Evolutionary conservation across 192 early-diverging fungal genomes (phyloP).

Genomic region (Funneliformis mosseae): DNA sequence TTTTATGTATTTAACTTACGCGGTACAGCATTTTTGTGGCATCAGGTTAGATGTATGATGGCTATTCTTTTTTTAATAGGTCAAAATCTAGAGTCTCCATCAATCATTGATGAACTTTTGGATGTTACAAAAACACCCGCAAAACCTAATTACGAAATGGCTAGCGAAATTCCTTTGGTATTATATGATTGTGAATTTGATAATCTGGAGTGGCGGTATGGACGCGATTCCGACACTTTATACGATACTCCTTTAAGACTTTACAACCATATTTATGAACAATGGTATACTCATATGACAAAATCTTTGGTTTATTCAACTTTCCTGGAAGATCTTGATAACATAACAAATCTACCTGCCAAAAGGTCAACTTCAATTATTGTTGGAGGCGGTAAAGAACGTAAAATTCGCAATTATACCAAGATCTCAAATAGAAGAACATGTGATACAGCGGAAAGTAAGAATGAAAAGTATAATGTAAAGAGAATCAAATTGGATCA

Average conservation of each 20-base stretch:
- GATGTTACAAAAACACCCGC: slow-evolving; percentile 65
- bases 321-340: slow-evolving; percentile 42
- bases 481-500: slow-evolving; percentile 24
- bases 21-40: slow-evolving; percentile 94
- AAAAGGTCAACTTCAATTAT: background rate
- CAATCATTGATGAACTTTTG: slow-evolving; percentile 67
- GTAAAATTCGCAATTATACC: slow-evolving; percentile 15
- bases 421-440: slow-evolving; percentile 3
- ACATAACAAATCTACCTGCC: background rate
- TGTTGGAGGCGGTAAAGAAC: slow-evolving; percentile 20
- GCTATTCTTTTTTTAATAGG: slow-evolving; percentile 86
- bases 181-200: slow-evolving; percentile 84
- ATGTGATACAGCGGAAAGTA: background rate
- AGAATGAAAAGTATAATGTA: slow-evolving; percentile 24
- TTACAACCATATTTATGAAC: slow-evolving; percentile 50
- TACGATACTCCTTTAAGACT: slow-evolving; percentile 40
- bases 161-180: slow-evolving; percentile 85
- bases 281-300: slow-evolving; percentile 53
- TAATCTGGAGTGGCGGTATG: slow-evolving; percentile 62
- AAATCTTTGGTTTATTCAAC: slow-evolving; percentile 52
- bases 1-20: slow-evolving; percentile 76
- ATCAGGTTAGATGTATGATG: slow-evolving; percentile 98
- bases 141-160: slow-evolving; percentile 92
- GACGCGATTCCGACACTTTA: slow-evolving; percentile 42
- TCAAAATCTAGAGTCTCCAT: slow-evolving; percentile 73